Base-by-base conservation (phyloP, 345 rosid genomes). In the Hevea brasiliensis region DNA sequence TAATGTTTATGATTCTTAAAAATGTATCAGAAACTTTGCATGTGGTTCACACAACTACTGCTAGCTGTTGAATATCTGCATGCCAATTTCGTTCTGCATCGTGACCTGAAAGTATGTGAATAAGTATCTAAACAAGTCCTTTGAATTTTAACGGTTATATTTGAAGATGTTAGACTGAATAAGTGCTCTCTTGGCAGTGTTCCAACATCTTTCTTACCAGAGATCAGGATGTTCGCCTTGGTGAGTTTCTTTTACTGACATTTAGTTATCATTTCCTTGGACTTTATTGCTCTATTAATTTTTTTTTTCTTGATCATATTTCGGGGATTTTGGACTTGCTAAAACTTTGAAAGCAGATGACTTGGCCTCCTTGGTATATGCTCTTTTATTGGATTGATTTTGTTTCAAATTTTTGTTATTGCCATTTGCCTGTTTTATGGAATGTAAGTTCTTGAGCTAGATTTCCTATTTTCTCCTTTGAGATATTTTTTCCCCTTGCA, bases 271-370 rank as follows among this genome's bases (percentile, higher is more conserved):
- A 8, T 24, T 23, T 79, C 41, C 8, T 45, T 35, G 54, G 17
- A 12, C 59, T 65, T 12, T 29, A 24, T 70, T 23, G n/a, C 55
- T 53, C 56, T 47, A 21, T 51, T 47, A 61, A 27, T 58, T 32
- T 37, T 0, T 58, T 69, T 81, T 37, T 68, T 74, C 35, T 66
- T 59, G n/a, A 13, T 68, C 84, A 65, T 71, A 54, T 85, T 27
- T 73, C 92, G 99, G 99, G 80, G 99, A 95, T 83, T 95, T 95
- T 82, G 99, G 99, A 14, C 94, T 95, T 72, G 99, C 99, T 21
- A 95, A 92, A 84, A 95, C 97, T 67, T 63, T 95, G 77, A 92
- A 95, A 81, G 96, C 94, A 20, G 96, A 95, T 77, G 99, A 95
- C 83, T 76, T 95, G 87, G 94, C 98, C 78, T 95, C 99, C 65